Conservation (phyloP, 2,329 filamentous ascomycete species). For the Fusarium coffeatum region DNA sequence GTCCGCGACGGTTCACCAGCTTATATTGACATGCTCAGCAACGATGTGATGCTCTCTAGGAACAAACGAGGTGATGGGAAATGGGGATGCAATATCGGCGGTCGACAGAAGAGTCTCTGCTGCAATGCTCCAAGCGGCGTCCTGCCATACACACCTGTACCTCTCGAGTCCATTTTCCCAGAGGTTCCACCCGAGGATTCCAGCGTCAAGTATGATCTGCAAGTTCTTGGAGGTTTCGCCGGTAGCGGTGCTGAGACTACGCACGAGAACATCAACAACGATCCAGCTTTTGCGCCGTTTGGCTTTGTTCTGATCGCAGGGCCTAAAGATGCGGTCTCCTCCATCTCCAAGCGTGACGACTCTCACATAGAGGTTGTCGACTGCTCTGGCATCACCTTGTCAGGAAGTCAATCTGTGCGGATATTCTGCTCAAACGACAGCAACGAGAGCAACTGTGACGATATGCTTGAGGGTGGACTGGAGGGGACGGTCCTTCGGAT, state of each 20-base stretch:
- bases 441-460: not conserved
- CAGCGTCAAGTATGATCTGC: not conserved
- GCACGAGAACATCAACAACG: not conserved
- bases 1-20: not conserved
- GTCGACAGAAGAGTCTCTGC: conserved; percentile 1
- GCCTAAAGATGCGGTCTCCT: not conserved
- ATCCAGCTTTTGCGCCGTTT: not conserved
- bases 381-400: not conserved
- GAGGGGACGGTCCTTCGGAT: not conserved
- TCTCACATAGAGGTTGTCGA: not conserved
- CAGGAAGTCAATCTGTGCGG: not conserved
- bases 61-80: not conserved
- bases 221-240: not conserved
- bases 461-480: not conserved
- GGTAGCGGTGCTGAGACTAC: not conserved
- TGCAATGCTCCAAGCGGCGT: not conserved
- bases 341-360: not conserved
- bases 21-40: conserved; percentile 1
- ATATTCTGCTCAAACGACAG: not conserved
- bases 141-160: not conserved
- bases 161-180: not conserved
- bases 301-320: not conserved
- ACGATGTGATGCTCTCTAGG: not conserved
- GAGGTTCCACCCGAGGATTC: not conserved
- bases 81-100: not conserved